phyloP scores from a whole-genome alignment of 345 rosid genomes.

The Camelina neglecta region DNA sequence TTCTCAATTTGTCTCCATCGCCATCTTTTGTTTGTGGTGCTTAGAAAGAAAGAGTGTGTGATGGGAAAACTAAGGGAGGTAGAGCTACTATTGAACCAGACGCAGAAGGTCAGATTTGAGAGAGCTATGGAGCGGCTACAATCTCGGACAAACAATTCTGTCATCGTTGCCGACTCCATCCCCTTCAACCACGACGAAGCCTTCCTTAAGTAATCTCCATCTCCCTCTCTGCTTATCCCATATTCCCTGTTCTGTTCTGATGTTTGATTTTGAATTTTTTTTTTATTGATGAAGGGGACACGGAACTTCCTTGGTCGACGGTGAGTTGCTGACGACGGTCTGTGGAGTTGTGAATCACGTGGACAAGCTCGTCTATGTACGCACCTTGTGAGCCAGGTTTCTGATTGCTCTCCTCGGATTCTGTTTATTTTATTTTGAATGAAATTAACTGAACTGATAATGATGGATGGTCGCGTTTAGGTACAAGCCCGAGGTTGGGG shows the following conservation, averaged over 20 bases:
- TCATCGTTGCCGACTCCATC: constrained; percentile 73
- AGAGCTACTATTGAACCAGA: constrained; percentile 52
- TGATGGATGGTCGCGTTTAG: too few relatives aligned
- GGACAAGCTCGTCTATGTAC: constrained; percentile 82
- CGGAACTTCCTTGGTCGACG: constrained; percentile 73
- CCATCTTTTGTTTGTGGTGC: too few relatives aligned
- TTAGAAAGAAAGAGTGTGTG: background rate
- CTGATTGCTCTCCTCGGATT: too few relatives aligned
- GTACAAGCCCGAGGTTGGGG: constrained; percentile 94
- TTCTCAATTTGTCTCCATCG: too few relatives aligned
- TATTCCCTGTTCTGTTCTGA: too few relatives aligned
- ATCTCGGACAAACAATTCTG: constrained; percentile 56
- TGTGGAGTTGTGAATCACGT: constrained; percentile 91
- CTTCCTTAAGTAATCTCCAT: constrained; percentile 73
- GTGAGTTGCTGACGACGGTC: constrained; percentile 74
- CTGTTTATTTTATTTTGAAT: too few relatives aligned
- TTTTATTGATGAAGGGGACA: constrained; percentile 62
- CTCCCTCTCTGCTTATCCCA: background rate
- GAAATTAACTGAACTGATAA: too few relatives aligned
- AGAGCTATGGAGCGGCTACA: constrained; percentile 76
- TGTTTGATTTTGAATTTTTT: background rate
- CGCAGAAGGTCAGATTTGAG: constrained; percentile 74
- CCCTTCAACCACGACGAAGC: constrained; percentile 56
- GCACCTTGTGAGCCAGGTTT: constrained; percentile 67
- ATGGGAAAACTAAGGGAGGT: constrained; percentile 61